phyloP scores from a whole-genome alignment of 257 asterid species.

The Haberlea rhodopensis region DNA sequence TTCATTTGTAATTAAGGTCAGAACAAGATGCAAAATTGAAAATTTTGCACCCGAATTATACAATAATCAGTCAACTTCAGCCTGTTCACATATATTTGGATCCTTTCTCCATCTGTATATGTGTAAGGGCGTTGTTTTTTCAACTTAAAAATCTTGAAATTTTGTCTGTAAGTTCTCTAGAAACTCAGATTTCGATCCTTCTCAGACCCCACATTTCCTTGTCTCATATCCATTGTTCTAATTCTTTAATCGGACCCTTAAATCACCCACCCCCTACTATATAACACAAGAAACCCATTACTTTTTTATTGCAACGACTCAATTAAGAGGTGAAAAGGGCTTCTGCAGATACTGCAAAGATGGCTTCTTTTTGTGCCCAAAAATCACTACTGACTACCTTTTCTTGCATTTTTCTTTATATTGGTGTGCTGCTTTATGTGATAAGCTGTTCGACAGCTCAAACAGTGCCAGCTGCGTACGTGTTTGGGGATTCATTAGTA shows the following conservation, averaged over 20 bases:
- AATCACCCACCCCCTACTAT: conserved; percentile 23
- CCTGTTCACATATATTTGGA: conserved; percentile 26
- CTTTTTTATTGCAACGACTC: not conserved
- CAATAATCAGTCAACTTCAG: conserved; percentile 21
- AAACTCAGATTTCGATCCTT: too few species aligned
- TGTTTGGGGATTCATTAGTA: conserved; percentile 75
- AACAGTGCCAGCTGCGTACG: conserved; percentile 52
- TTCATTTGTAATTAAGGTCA: too few species aligned
- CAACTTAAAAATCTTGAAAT: too few species aligned
- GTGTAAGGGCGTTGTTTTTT: too few species aligned
- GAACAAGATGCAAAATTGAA: too few species aligned
- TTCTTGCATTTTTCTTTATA: not conserved
- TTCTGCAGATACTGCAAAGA: not conserved
- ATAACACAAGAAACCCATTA: conserved; percentile 12
- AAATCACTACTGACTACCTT: not conserved
- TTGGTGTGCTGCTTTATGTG: conserved; percentile 21
- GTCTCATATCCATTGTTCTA: too few species aligned
- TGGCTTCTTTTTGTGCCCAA: conserved; percentile 14
- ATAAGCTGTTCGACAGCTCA: conserved; percentile 34
- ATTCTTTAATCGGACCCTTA: too few species aligned
- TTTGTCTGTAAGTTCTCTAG: too few species aligned
- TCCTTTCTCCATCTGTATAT: too few species aligned
- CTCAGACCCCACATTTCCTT: too few species aligned
- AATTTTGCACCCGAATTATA: too few species aligned
- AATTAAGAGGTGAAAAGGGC: conserved; percentile 2